Conservation (phyloP, 192 early-diverging fungal genomes). For the Cetraspora pellucida region DNA sequence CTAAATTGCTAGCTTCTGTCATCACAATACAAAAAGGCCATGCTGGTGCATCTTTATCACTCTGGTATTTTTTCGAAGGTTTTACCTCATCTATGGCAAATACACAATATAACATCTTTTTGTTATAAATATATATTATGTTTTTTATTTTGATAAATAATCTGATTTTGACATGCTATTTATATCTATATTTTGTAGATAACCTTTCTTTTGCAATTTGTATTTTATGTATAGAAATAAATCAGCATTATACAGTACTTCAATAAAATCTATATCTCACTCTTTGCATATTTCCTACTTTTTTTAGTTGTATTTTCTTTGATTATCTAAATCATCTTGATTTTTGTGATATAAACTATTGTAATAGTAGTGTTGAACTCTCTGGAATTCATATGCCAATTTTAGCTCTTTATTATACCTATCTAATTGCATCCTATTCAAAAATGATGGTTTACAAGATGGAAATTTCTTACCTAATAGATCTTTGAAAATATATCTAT, state of each 20-base stretch:
- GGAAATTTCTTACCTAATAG: conserved; percentile 24
- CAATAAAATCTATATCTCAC: conserved; percentile 5
- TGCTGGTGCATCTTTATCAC: too few species aligned
- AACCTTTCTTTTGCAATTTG: conserved; percentile 1
- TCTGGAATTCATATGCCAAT: conserved; percentile 15
- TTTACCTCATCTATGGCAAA: too few species aligned
- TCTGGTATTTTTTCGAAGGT: too few species aligned
- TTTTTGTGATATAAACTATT: too few species aligned
- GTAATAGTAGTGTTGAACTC: too few species aligned
- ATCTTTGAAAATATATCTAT: conserved; percentile 18
- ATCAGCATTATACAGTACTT: not conserved
- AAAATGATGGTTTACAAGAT: conserved; percentile 9
- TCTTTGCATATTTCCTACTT: conserved; percentile 7
- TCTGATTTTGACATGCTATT: too few species aligned
- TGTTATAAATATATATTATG: too few species aligned
- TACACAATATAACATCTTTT: too few species aligned
- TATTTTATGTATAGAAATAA: not conserved
- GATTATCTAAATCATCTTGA: not conserved
- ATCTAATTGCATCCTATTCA: not conserved
- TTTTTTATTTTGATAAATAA: too few species aligned
- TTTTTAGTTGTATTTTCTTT: not conserved
- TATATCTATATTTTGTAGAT: not conserved
- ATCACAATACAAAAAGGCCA: too few species aligned
- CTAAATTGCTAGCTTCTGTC: too few species aligned
- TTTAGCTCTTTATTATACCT: conserved; percentile 17